These are phyloP conservation scores for Solanum lycopersicoides DNA, from an alignment of 257 asterid species.

Conservation along the genomic window DNA sequence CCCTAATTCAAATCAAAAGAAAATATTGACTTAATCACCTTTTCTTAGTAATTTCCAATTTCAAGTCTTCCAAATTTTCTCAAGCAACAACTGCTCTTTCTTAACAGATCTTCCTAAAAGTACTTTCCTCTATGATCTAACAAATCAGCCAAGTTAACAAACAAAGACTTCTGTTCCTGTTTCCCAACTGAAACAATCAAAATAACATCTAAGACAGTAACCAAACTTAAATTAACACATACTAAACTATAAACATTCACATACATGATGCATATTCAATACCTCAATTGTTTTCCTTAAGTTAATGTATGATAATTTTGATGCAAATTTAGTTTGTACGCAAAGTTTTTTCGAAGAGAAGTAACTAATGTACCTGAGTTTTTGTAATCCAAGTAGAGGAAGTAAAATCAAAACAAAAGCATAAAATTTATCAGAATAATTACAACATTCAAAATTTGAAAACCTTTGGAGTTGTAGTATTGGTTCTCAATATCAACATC, in stretches of 20 bases:
- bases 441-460: not conserved
- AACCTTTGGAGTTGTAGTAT: constrained; percentile 96
- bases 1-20: not conserved
- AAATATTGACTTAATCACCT: not conserved
- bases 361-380: not conserved
- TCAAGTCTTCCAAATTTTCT: not conserved
- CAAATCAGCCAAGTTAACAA: not conserved
- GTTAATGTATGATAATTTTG: not conserved
- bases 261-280: not conserved
- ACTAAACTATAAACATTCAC: not conserved
- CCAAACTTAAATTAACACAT: not conserved
- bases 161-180: not conserved
- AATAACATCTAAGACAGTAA: not conserved
- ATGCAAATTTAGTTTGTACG: not conserved
- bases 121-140: not conserved
- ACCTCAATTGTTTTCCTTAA: not conserved
- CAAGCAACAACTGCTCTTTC: not conserved
- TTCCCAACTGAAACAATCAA: not conserved
- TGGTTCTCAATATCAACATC: constrained; percentile 96
- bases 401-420: not conserved
- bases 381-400: not conserved
- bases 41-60: not conserved
- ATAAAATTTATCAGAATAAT: not conserved
- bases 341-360: not conserved
- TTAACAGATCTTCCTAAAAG: not conserved